A percentile compares a stretch with the other conserved stretches of the same genome.
phyloP scores from a whole-genome alignment of 78 protist species.

The Cavenderia fasciculata region DNA sequence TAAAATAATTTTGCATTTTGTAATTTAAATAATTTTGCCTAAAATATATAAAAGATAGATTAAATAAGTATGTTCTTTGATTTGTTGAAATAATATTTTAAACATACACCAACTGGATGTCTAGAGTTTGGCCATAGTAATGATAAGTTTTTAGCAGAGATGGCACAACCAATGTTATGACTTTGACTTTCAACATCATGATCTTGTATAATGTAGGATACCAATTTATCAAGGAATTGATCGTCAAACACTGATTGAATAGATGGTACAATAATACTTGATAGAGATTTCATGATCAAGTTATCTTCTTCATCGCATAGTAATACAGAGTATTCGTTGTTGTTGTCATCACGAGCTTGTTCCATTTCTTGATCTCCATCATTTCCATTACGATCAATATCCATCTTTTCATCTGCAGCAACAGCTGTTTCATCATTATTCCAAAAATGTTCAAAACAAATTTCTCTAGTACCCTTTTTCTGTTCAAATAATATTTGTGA shows the following conservation, averaged over 20 bases:
- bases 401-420: not conserved
- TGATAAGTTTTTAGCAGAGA: conserved; percentile 6
- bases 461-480: not conserved
- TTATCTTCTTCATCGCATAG: not conserved
- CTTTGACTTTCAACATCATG: conserved; percentile 28
- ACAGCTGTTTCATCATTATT: not conserved
- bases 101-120: no score
- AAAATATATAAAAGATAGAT: not conserved
- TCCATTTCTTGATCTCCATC: not conserved
- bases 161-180: not conserved
- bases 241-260: not conserved
- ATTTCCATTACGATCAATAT: not conserved
- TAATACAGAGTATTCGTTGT: no score
- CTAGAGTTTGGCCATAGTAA: conserved; percentile 41
- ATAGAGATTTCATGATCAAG: not conserved
- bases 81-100: no score
- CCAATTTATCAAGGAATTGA: not conserved
- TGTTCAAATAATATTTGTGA: not conserved
- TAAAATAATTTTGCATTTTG: conserved; percentile 15
- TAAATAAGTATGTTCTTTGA: not conserved
- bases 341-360: not conserved
- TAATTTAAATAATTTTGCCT: not conserved
- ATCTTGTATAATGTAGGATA: not conserved
- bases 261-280: not conserved
- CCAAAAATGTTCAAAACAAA: not conserved